Evolutionary conservation across 2,329 filamentous ascomycete genomes (phyloP).

Genomic region (Dactylellina drechsleri): DNA sequence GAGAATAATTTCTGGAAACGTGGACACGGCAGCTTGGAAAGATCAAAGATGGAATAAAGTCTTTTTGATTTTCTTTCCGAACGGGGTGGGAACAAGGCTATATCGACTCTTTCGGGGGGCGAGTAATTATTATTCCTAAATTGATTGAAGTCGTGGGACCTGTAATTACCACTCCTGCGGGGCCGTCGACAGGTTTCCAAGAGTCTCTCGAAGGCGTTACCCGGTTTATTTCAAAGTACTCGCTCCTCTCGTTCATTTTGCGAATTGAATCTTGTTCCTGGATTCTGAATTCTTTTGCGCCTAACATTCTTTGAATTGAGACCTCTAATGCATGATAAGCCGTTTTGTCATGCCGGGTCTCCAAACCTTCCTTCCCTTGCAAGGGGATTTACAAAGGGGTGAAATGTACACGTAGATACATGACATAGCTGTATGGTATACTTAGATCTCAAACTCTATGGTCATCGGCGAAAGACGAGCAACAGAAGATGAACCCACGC

Average conservation of each 20-base stretch:
- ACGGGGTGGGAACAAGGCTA: not conserved
- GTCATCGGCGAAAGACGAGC: slow-evolving; percentile 20
- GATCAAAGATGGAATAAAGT: not conserved
- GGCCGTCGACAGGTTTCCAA: slow-evolving; percentile 22
- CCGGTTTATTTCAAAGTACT: too few relatives aligned
- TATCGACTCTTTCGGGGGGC: not conserved
- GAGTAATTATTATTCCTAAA: not conserved
- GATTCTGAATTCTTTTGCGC: too few relatives aligned
- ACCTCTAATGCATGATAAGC: too few relatives aligned
- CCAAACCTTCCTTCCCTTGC: too few relatives aligned
- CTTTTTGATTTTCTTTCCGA: not conserved
- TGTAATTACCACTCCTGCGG: too few relatives aligned
- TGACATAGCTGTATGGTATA: not conserved
- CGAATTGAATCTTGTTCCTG: too few relatives aligned
- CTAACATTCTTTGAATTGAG: too few relatives aligned
- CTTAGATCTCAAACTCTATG: slow-evolving; percentile 20
- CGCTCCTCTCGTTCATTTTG: too few relatives aligned
- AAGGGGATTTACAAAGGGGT: too few relatives aligned
- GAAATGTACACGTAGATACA: too few relatives aligned
- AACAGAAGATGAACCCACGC: slow-evolving; percentile 11
- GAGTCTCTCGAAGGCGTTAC: not conserved
- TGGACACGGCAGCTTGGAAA: not conserved
- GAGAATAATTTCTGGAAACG: slow-evolving; percentile 9
- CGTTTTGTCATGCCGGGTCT: too few relatives aligned
- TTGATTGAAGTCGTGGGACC: not conserved